Evolutionary conservation across 129 eudicot genomes (phyloP).

Genomic region (Flaveria linearis): DNA sequence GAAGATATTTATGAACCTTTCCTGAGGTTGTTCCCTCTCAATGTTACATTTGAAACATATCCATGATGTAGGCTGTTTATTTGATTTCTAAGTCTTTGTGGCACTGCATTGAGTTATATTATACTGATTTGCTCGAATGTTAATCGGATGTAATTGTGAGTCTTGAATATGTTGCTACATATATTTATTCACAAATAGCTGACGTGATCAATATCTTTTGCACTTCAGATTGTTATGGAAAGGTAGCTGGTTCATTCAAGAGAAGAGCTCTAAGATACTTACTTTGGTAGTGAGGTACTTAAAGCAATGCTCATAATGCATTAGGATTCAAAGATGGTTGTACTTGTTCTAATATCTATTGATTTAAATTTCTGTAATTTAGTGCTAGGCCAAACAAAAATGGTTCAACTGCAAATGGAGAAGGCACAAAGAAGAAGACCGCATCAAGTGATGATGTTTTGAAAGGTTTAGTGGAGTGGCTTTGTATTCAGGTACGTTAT

Average conservation of each 20-base stretch:
- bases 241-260: slow-evolving; percentile 97
- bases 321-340: neutral
- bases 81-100: slow-evolving; percentile 14
- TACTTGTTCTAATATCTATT: neutral
- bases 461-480: slow-evolving; percentile 88
- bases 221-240: slow-evolving; percentile 77
- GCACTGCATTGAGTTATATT: slow-evolving; percentile 19
- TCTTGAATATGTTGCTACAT: slow-evolving; percentile 8
- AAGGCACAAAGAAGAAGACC: slow-evolving; percentile 61
- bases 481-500: slow-evolving; percentile 76
- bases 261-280: slow-evolving; percentile 94
- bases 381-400: slow-evolving; percentile 76
- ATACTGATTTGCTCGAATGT: slow-evolving; percentile 16
- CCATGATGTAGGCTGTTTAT: slow-evolving; percentile 15
- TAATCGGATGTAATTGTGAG: slow-evolving; percentile 15
- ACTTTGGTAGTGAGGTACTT: slow-evolving; percentile 72
- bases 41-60: slow-evolving; percentile 10
- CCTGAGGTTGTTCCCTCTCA: slow-evolving; percentile 56
- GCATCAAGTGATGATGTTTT: slow-evolving; percentile 71
- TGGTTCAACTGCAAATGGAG: slow-evolving; percentile 48
- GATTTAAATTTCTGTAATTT: slow-evolving; percentile 16
- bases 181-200: neutral
- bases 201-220: slow-evolving; percentile 13
- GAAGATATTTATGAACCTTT: slow-evolving; percentile 89
- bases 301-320: slow-evolving; percentile 15